Evolutionary conservation across 345 rosid genomes (phyloP), one percentile per base, ranked within the genome.

Genomic region (Murraya koenigii): DNA sequence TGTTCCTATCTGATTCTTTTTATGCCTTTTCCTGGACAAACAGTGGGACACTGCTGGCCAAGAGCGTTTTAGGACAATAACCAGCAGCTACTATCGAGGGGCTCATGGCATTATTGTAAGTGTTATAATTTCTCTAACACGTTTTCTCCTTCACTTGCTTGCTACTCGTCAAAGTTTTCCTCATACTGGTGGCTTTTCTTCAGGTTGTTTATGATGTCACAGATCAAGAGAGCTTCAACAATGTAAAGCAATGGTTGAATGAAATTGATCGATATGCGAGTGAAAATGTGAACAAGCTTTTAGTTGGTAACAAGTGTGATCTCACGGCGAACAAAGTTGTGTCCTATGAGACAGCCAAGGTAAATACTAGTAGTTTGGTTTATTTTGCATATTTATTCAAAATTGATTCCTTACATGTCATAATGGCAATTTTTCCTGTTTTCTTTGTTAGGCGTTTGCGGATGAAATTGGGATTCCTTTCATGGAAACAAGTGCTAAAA

Each of bases 21-120:
- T 64, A 35, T 66, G 39, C 68, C 62, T 75, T n/a, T 66, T 62
- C 61, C 71, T 85, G 44, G 52, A 33, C 60, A 44, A 82, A 72
- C 76, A 91, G 93, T 91, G 93, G 95, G 95, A 91, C 80, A 91
- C 95, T 80, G 95, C 95, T 64, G 95, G 95, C 69, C 95, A 91
- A 83, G 95, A 91, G 78, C 92, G 95, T 26, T 91, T 91, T 56
- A 80, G 95, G 85, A 91, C 95, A 60, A 91, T 91, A 72, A 91
- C 95, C 13, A 91, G 95, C 86, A 91, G 95, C 82, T 91, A 91
- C 84, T 91, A 91, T 78, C 90, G 93, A 33, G 95, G 95, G 61
- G 95, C 95, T 68, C 95, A 91, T 59, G 95, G 95, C 66, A 89
- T 91, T 71, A 89, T 91, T 67, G 95, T 89, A 77, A 79, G 90